Conservation (phyloP, 2,329 filamentous ascomycete species). For the Scytalidium lignicola region DNA sequence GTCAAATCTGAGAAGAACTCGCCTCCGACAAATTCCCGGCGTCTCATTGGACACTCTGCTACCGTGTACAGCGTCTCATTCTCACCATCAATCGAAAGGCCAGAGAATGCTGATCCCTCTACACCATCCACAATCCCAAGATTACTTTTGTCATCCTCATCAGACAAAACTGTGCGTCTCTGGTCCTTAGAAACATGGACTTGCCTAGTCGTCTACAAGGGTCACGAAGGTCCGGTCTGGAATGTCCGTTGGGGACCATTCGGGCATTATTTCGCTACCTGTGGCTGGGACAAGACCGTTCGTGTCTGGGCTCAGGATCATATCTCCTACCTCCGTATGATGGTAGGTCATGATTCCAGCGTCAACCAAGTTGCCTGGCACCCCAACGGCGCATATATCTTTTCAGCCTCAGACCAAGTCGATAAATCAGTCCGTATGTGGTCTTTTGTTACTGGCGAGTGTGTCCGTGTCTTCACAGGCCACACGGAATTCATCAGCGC, state of each 20-base stretch:
- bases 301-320: constrained; percentile 91
- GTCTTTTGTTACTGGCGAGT: constrained; percentile 81
- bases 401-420: constrained; percentile 79
- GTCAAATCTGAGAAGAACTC: constrained; percentile 55
- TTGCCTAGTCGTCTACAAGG: constrained; percentile 91
- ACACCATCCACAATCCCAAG: constrained; percentile 53
- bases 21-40: constrained; percentile 65
- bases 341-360: constrained; percentile 88
- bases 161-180: constrained; percentile 80
- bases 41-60: constrained; percentile 80
- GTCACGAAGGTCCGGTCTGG: constrained; percentile 85
- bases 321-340: constrained; percentile 79
- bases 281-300: constrained; percentile 83
- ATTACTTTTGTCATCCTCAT: constrained; percentile 80
- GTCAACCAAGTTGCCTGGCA: constrained; percentile 94
- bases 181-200: constrained; percentile 92
- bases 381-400: constrained; percentile 87
- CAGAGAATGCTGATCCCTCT: constrained; percentile 16
- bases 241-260: constrained; percentile 86
- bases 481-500: constrained; percentile 85
- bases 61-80: constrained; percentile 89
- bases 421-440: constrained; percentile 97
- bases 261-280: constrained; percentile 90
- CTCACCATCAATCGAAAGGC: constrained; percentile 41
- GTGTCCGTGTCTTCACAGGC: constrained; percentile 86